Percentiles rank a stretch among this genome's conserved stretches.
phyloP scores from a whole-genome alignment of 2,329 filamentous ascomycete species.

The Cylindrodendrum hubeiense region DNA sequence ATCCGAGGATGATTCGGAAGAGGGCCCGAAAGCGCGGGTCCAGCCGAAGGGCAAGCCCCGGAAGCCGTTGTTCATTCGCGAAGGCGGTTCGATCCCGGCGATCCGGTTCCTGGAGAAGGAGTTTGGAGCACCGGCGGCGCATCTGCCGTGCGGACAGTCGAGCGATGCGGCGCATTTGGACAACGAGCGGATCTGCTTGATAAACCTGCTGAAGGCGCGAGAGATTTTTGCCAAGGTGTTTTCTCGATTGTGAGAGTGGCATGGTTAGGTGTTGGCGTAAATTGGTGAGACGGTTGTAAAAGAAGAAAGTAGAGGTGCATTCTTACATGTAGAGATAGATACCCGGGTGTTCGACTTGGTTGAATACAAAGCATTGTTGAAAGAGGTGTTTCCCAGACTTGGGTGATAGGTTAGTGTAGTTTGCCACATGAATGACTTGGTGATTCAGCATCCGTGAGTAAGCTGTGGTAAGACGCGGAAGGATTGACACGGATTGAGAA shows the following conservation, averaged over 20 bases:
- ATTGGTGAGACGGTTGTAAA: background rate
- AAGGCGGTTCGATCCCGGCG: slow-evolving; percentile 94
- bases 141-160: slow-evolving; percentile 93
- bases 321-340: background rate
- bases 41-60: slow-evolving; percentile 51
- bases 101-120: slow-evolving; percentile 96
- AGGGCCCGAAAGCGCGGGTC: slow-evolving; percentile 35
- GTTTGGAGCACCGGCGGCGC: slow-evolving; percentile 89
- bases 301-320: background rate
- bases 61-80: slow-evolving; percentile 91
- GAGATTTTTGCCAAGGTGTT: slow-evolving; percentile 94
- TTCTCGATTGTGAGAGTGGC: slow-evolving; percentile 64
- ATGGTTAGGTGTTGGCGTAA: background rate
- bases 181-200: slow-evolving; percentile 90
- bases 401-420: background rate
- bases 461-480: no score
- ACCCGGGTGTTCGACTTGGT: slow-evolving; percentile 4
- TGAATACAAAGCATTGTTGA: background rate
- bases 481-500: no score
- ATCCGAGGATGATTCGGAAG: slow-evolving; percentile 9
- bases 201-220: slow-evolving; percentile 90
- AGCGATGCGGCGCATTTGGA: slow-evolving; percentile 95
- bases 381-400: background rate
- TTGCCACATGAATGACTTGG: no score
- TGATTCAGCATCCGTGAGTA: no score